These are phyloP conservation scores for Malus domestica DNA, from an alignment of 306 rosid genomes.

Conservation along the genomic window DNA sequence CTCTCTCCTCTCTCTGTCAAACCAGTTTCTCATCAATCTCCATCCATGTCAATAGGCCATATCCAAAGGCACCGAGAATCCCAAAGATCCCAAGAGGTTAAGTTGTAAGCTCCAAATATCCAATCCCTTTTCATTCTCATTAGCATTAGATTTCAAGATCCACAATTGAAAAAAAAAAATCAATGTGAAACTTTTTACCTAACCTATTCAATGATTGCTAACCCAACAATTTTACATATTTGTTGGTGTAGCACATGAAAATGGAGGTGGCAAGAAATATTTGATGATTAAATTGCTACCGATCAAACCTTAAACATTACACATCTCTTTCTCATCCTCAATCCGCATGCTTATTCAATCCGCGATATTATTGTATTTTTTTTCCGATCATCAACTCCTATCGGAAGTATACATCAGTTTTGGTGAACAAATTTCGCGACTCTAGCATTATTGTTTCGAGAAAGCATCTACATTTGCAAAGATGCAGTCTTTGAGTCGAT, in stretches of 20 bases:
- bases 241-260: neutral
- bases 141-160: neutral
- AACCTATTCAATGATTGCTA: neutral
- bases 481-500: constrained; percentile 43
- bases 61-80: neutral
- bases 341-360: neutral
- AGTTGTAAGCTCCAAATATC: neutral
- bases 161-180: neutral
- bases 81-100: neutral
- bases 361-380: neutral
- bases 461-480: neutral
- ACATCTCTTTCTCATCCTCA: neutral
- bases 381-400: neutral
- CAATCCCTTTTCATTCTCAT: neutral
- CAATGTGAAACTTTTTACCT: neutral
- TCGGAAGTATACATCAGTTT: neutral
- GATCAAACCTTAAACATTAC: neutral
- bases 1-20: neutral
- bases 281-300: neutral
- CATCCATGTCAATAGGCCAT: neutral
- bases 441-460: neutral
- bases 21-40: neutral
- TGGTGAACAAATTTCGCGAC: neutral
- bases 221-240: neutral
- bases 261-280: neutral